Evolutionary conservation across 768 basidiomycete genomes (phyloP).

Genomic region (Termitomyces sp.): DNA sequence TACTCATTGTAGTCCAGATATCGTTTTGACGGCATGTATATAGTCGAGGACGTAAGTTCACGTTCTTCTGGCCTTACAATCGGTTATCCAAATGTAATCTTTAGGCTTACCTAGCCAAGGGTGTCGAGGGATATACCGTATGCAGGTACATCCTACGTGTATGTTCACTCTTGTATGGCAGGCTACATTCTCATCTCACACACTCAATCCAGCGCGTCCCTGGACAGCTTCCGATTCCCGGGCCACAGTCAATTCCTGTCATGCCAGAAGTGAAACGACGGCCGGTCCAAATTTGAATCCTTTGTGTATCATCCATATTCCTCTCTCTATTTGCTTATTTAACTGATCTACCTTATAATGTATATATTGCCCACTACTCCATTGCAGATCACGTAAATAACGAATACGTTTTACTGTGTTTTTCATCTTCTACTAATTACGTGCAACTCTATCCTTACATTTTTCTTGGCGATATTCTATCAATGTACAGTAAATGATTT

Average conservation of each 20-base stretch:
- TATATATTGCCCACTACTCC: not conserved
- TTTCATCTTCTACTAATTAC: not conserved
- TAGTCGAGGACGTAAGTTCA: slow-evolving; percentile 24
- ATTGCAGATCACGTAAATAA: not conserved
- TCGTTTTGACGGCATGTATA: slow-evolving; percentile 40
- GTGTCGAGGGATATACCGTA: slow-evolving; percentile 20
- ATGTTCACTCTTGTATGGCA: not conserved
- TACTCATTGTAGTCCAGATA: slow-evolving; percentile 19
- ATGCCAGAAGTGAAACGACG: not conserved
- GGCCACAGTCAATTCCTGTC: not conserved
- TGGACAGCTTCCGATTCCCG: slow-evolving; percentile 7
- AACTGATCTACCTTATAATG: not conserved
- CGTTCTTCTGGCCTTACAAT: not conserved
- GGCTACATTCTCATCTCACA: not conserved
- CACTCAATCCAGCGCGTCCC: slow-evolving; percentile 2
- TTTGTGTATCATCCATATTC: not conserved
- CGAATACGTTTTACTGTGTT: not conserved
- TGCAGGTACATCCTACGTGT: slow-evolving; percentile 26
- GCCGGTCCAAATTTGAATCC: not conserved
- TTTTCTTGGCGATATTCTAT: not conserved
- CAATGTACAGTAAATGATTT: not conserved
- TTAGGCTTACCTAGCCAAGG: slow-evolving; percentile 24
- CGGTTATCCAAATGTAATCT: not conserved
- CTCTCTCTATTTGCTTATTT: not conserved
- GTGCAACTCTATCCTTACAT: not conserved